phyloP scores from a whole-genome alignment of 345 rosid genomes.

The Abelmoschus esculentus region DNA sequence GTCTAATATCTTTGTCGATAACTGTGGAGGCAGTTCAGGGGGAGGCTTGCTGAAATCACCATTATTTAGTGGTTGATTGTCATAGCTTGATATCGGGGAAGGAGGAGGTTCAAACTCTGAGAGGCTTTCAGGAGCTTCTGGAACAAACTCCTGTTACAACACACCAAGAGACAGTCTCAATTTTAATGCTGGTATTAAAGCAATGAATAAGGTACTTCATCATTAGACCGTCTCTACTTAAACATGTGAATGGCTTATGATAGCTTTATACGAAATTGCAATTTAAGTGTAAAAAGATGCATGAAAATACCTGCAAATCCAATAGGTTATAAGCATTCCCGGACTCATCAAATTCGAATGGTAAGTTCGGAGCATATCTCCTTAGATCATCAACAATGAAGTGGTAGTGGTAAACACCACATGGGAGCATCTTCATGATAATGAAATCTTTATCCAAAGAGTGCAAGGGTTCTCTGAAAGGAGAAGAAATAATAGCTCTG shows the following conservation, averaged over 20 bases:
- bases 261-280: neutral
- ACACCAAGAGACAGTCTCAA: neutral
- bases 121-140: slow-evolving; percentile 32
- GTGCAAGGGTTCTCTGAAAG: slow-evolving; percentile 41
- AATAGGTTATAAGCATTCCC: slow-evolving; percentile 43
- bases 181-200: neutral
- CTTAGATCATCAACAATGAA: slow-evolving; percentile 43
- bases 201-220: neutral
- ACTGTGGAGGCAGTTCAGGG: slow-evolving; percentile 53
- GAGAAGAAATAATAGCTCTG: neutral
- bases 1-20: slow-evolving; percentile 25
- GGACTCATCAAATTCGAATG: slow-evolving; percentile 34
- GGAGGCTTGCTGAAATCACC: slow-evolving; percentile 48
- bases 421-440: slow-evolving; percentile 44
- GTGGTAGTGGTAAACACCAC: slow-evolving; percentile 50
- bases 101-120: slow-evolving; percentile 48
- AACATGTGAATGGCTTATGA: neutral
- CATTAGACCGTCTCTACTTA: neutral
- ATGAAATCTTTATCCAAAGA: slow-evolving; percentile 40
- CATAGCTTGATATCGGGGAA: slow-evolving; percentile 53
- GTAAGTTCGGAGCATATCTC: slow-evolving; percentile 39
- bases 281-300: neutral
- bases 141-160: slow-evolving; percentile 32
- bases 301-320: slow-evolving; percentile 43
- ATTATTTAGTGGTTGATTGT: slow-evolving; percentile 23